Evolutionary conservation across 2,329 filamentous ascomycete genomes (phyloP).

Genomic region (Clathrospora elynae): DNA sequence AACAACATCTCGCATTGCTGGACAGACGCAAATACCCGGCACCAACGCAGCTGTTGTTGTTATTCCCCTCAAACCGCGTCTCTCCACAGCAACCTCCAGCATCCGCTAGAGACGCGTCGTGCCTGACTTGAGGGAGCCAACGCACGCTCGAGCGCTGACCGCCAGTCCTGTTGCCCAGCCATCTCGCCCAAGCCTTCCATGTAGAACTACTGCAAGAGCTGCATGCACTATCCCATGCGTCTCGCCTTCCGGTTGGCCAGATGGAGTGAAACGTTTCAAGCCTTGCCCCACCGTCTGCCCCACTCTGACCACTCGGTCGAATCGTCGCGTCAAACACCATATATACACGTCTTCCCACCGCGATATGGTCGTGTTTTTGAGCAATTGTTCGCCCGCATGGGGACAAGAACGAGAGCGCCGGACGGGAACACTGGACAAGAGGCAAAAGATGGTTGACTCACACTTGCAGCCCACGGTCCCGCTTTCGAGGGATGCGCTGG

Average conservation of each 20-base stretch:
- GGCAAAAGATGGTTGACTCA: conserved; percentile 47
- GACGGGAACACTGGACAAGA: conserved; percentile 20
- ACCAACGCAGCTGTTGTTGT: conserved; percentile 34
- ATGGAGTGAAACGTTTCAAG: conserved; percentile 41
- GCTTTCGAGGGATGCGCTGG: conserved; percentile 21
- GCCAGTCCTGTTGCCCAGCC: conserved; percentile 39
- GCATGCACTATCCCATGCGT: conserved; percentile 23
- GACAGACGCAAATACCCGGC: conserved; percentile 25
- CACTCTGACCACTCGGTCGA: conserved; percentile 35
- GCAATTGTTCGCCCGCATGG: conserved; percentile 41
- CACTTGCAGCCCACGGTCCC: conserved; percentile 45
- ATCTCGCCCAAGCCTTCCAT: conserved; percentile 26
- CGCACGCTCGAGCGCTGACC: conserved; percentile 29
- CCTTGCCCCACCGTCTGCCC: conserved; percentile 33
- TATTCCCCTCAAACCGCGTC: conserved; percentile 37
- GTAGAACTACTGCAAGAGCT: conserved; percentile 42
- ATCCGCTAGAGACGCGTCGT: conserved; percentile 14
- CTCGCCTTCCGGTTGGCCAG: conserved; percentile 29
- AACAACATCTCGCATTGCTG: too few species aligned
- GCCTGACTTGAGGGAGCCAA: conserved; percentile 15
- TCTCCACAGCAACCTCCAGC: conserved; percentile 24
- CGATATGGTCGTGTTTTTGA: conserved; percentile 50
- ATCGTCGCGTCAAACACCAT: conserved; percentile 49
- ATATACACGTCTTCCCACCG: conserved; percentile 47
- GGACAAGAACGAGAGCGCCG: conserved; percentile 27